Evolutionary conservation across 192 early-diverging fungal genomes (phyloP).

Genomic region (Spizellomyces punctatus): DNA sequence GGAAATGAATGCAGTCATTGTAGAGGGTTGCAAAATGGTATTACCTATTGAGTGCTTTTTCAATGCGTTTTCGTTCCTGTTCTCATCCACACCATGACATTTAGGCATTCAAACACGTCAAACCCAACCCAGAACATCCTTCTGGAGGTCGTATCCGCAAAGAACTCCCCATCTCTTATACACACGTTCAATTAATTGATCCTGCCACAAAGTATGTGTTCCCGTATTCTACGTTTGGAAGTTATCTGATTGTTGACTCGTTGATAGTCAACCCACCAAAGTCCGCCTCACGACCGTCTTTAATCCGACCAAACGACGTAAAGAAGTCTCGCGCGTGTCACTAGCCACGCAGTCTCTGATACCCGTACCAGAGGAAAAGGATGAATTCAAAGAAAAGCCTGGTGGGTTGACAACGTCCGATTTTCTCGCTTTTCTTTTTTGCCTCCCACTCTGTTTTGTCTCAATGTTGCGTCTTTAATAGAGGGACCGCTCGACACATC

Average conservation of each 20-base stretch:
- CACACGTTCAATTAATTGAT: conserved; percentile 73
- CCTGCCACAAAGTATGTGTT: conserved; percentile 42
- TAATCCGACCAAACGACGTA: conserved; percentile 1
- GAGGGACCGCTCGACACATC: conserved; percentile 40
- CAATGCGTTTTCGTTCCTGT: conserved; percentile 3
- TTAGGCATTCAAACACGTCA: conserved; percentile 56
- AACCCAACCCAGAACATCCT: conserved; percentile 56
- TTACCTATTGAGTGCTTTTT: too few species aligned
- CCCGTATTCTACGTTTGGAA: background rate
- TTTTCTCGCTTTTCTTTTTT: too few species aligned
- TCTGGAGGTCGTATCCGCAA: conserved; percentile 58
- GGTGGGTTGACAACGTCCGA: too few species aligned
- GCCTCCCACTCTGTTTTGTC: too few species aligned
- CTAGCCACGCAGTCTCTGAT: conserved; percentile 26
- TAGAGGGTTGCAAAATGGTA: conserved; percentile 53
- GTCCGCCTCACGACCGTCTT: conserved; percentile 8
- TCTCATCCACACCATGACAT: too few species aligned
- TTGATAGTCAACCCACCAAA: background rate
- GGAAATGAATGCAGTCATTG: conserved; percentile 64
- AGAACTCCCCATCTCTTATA: conserved; percentile 71
- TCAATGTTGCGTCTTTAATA: background rate
- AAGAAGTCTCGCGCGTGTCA: conserved; percentile 15
- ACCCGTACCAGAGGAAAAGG: conserved; percentile 39
- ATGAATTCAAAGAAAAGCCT: conserved; percentile 29
- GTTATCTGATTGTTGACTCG: background rate